Conservation (phyloP, 1,284 basidiomycete genomes). For the Ustilago nuda region DNA sequence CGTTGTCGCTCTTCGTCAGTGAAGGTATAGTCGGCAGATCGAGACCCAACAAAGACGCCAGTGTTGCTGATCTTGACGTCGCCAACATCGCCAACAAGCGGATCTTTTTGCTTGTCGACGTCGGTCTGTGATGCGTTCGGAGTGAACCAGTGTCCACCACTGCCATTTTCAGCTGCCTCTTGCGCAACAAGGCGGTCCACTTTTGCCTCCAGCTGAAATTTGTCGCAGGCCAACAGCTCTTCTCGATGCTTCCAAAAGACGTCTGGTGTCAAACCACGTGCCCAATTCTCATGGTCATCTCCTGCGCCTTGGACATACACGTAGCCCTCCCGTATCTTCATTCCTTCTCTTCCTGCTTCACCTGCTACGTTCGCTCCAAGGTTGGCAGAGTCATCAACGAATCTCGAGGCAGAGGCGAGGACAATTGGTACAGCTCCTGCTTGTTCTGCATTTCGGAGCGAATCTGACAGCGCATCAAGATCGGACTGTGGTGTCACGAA, state of each 20-base stretch:
- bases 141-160: constrained; percentile 39
- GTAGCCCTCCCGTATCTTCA: constrained; percentile 68
- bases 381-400: constrained; percentile 73
- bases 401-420: constrained; percentile 82
- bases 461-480: neutral
- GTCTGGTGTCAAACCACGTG: constrained; percentile 79
- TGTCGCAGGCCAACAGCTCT: constrained; percentile 72
- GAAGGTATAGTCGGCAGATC: constrained; percentile 24
- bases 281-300: constrained; percentile 89
- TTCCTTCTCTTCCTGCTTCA: neutral
- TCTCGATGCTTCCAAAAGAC: constrained; percentile 78
- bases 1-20: constrained; percentile 10
- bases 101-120: neutral
- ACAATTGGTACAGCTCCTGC: constrained; percentile 76
- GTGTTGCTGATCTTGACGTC: constrained; percentile 23
- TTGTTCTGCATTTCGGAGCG: neutral
- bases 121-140: constrained; percentile 1
- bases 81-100: neutral
- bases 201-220: constrained; percentile 72
- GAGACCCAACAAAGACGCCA: constrained; percentile 24
- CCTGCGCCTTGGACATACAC: constrained; percentile 88
- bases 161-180: neutral
- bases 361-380: constrained; percentile 27
- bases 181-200: constrained; percentile 27
- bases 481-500: constrained; percentile 73